These are phyloP conservation scores for Apiotrichum mycotoxinovorans DNA, from an alignment of 1,284 basidiomycete genomes.

Conservation along the genomic window DNA sequence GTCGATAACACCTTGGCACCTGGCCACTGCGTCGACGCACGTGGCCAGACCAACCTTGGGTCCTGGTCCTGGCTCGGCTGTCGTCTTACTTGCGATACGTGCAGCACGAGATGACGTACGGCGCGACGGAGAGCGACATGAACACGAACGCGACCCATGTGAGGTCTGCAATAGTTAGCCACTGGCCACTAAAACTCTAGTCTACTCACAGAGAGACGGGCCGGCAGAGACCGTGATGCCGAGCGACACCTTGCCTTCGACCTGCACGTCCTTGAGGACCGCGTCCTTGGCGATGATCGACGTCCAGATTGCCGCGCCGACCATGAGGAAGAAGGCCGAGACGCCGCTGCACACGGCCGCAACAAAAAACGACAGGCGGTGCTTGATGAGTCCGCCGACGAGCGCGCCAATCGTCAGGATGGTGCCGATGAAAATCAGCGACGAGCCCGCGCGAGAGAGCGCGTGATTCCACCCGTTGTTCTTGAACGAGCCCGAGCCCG, in stretches of 20 bases:
- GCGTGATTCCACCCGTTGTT: conserved; percentile 36
- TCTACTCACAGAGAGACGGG: conserved; percentile 40
- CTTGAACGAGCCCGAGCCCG: conserved; percentile 28
- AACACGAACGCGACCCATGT: conserved; percentile 49
- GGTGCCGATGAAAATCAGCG: conserved; percentile 47
- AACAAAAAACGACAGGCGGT: conserved; percentile 42
- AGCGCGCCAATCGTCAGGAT: conserved; percentile 36
- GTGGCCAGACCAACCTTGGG: too few relatives aligned
- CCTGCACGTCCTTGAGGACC: conserved; percentile 36
- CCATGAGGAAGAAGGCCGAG: conserved; percentile 33
- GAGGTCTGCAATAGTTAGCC: conserved; percentile 33
- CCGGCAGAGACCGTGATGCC: conserved; percentile 42
- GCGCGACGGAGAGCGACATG: conserved; percentile 41
- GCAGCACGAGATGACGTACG: conserved; percentile 48
- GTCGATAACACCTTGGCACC: too few relatives aligned
- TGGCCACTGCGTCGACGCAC: too few relatives aligned
- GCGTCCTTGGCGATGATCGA: conserved; percentile 44
- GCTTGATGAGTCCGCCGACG: conserved; percentile 43
- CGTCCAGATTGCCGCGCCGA: conserved; percentile 49
- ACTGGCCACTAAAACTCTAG: too few relatives aligned
- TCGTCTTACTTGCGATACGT: conserved; percentile 39
- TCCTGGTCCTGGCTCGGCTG: too few relatives aligned
- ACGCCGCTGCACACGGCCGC: conserved; percentile 41
- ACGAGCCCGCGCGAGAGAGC: conserved; percentile 34
- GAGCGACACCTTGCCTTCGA: conserved; percentile 28